Evolutionary conservation across 106 monocot genomes (phyloP), one percentile per base, ranked within the genome.

Genomic region (Dendrobium catenatum): DNA sequence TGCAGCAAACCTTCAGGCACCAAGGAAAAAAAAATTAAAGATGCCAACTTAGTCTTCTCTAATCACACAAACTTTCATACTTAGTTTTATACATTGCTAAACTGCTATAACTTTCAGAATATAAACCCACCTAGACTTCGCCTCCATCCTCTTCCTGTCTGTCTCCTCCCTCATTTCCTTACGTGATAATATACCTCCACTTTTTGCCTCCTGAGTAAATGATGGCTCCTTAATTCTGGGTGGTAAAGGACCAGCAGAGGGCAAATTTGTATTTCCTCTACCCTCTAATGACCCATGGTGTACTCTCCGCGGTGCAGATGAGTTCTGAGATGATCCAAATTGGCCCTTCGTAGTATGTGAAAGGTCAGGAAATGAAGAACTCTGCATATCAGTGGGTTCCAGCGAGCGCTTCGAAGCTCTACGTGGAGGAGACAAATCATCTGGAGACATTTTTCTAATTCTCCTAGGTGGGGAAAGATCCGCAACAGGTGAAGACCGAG

Each of bases 111-210:
- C 2, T 11, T 70, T 70, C 10, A 37, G 29, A 70, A 70, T 70
- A 31, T 20, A 68, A 46, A 2, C 19, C 58, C 19, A 90, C 93
- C 90, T 88, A 8, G 82, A 75, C 48, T 67, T 26, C 51, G 88
- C 90, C 26, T 90, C 84, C 79, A 90, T 86, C 87, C 73, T 86
- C 88, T 88, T 92, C 80, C 67, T 84, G 17, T 87, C 78, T 22
- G 80, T 85, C 72, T 90, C 91, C 49, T 88, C 81, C 58, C 76
- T 87, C 20, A 94, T 79, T 42, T 92, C 94, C 41, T 80, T 49
- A 11, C 58, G 77, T 18, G 89, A 80, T 41, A 94, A 83, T 70
- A 94, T 79, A 19, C 94, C 92, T 33, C 85, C 58, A 72, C 67
- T 90, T 9, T 48, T 78, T 31, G 64, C 16, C 68, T 81, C 87